These are phyloP conservation scores for Talaromyces sp. DNA, from an alignment of 2,329 filamentous ascomycete species.

Conservation along the genomic window DNA sequence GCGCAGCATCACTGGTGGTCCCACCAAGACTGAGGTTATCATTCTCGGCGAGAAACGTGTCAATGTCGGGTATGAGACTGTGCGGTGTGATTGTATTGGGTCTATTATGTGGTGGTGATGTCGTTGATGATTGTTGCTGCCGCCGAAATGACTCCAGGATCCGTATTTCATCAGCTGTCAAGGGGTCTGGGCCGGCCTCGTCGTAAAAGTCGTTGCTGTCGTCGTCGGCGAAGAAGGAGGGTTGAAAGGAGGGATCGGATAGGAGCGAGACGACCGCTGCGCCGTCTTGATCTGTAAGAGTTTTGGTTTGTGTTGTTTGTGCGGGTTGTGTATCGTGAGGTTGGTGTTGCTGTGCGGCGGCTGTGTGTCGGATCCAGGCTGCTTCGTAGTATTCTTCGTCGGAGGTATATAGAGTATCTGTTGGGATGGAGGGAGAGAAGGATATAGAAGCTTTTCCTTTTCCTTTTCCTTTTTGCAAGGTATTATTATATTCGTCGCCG, in stretches of 20 bases:
- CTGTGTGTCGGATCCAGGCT: neutral
- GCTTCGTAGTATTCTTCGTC: neutral
- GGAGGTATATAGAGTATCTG: neutral
- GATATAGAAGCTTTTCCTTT: neutral
- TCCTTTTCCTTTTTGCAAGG: neutral
- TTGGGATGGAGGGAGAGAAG: neutral
- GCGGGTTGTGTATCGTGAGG: neutral
- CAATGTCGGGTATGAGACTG: slow-evolving; percentile 31
- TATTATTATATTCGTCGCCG: neutral
- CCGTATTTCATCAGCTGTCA: slow-evolving; percentile 22
- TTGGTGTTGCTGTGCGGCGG: neutral
- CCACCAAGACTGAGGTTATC: neutral
- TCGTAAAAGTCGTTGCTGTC: slow-evolving; percentile 11
- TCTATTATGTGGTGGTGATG: slow-evolving; percentile 1
- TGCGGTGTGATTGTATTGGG: slow-evolving; percentile 18
- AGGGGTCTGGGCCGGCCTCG: slow-evolving; percentile 18
- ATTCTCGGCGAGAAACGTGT: slow-evolving; percentile 22
- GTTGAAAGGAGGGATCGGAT: slow-evolving; percentile 26
- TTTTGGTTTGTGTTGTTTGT: slow-evolving; percentile 6
- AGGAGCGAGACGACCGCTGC: slow-evolving; percentile 38
- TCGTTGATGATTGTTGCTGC: slow-evolving; percentile 1
- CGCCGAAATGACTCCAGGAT: slow-evolving; percentile 28
- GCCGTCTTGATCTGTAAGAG: slow-evolving; percentile 27
- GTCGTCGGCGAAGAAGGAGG: slow-evolving; percentile 19
- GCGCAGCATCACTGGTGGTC: neutral